A percentile compares a stretch with the other conserved stretches of the same genome.
phyloP scores from a whole-genome alignment of 192 early-diverging fungal genomes.

The Backusella morwellensis region DNA sequence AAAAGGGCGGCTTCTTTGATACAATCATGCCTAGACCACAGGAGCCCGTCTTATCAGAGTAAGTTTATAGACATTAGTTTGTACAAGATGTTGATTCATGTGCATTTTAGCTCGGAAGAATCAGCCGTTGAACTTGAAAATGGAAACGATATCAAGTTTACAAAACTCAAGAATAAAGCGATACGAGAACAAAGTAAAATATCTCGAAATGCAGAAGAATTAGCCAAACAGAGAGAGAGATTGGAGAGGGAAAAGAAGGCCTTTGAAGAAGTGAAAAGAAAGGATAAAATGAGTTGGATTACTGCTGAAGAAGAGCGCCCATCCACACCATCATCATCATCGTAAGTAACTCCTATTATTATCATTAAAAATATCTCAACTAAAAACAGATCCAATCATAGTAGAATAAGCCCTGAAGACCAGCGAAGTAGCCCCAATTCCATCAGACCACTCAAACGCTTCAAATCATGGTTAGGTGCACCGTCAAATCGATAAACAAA shows the following conservation, averaged over 20 bases:
- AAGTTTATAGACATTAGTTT: background rate
- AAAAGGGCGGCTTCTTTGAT: conserved; percentile 45
- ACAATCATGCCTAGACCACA: conserved; percentile 34
- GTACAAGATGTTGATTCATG: too few relatives aligned
- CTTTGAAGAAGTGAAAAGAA: conserved; percentile 27
- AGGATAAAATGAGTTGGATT: background rate
- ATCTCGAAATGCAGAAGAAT: conserved; percentile 66
- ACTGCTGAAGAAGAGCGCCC: background rate
- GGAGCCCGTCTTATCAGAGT: conserved; percentile 20
- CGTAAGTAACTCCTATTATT: background rate
- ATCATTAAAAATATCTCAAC: background rate
- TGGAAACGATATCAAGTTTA: conserved; percentile 43
- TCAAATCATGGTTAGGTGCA: conserved; percentile 16
- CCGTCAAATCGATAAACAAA: background rate
- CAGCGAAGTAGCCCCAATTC: background rate
- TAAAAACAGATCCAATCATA: background rate
- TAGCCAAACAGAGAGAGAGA: conserved; percentile 64
- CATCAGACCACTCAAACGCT: conserved; percentile 1
- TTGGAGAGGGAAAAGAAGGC: conserved; percentile 34
- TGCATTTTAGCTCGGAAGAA: conserved; percentile 7
- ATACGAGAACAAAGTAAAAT: conserved; percentile 64
- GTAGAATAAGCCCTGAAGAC: background rate
- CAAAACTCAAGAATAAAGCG: conserved; percentile 48
- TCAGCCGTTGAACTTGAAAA: conserved; percentile 34
- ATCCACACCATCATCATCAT: background rate